Base-by-base conservation (phyloP, 2,329 filamentous ascomycete species). In the Botrytis medusae region DNA sequence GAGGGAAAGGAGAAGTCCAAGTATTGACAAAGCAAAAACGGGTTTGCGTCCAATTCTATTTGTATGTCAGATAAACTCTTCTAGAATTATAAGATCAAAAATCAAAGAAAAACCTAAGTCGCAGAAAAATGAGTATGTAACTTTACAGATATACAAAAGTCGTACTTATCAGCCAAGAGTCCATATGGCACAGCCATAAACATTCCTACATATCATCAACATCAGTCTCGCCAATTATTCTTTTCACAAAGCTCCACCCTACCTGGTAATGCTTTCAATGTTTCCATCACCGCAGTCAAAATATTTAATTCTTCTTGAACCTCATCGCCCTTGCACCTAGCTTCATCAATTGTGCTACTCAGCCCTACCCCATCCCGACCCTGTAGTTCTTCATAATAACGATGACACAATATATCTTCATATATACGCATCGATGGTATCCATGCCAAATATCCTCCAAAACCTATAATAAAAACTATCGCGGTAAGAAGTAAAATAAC, bases 391-490 rank as follows among this genome's bases (percentile, higher is more conserved):
- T 79, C 76, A 69, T 79, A 81, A 72, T 83, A 83, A 70, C 82
- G 81, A 71, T 81, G 82, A 75, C 83, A 84, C 32, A 84, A 75
- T 48, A 83, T 81, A 75, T 84, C 82, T 74, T 84, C 83, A 59
- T 80, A 80, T 42, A 83, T 78, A 61, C 83, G 79, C 10, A 81
- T 79, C 59, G 76, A 75, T 25, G 83, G 80, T 40, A 84, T 80
- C 14, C 73, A 75, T 71, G 78, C 79, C 40, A 84, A 78, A 4
- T 77, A 79, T n/a, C 76, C 77, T 2, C 80, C 77, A 46, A 78
- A 76, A 2, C 78, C 75, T 4, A 78, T 74, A 22, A 82, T 42
- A 60, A 84, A 79, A 18, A 82, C 75, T 4, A 82, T 76, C 32
- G 76, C 63, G 22, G 80, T 79, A 16, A 83, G 73, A 29, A 84